Base-by-base conservation (phyloP, 805 yeast species). In the Lipomyces orientalis region DNA sequence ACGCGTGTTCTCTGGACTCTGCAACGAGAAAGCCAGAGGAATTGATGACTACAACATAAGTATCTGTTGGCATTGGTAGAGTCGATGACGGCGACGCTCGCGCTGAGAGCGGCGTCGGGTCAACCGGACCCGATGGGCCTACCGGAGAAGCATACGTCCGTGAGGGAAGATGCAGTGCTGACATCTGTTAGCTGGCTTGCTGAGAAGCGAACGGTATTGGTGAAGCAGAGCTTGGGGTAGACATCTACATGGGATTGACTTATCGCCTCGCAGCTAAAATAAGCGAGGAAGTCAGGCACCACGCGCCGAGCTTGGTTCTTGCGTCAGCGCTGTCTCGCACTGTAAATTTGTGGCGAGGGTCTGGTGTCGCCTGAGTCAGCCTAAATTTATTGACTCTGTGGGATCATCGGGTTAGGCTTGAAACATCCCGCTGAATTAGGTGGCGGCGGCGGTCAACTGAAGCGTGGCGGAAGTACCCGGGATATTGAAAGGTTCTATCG, bases 1-100 rank as follows among this genome's bases (percentile, higher is more conserved):
- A 14, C 14, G 66, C 66, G 10, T 64, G 58, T 33, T 37, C 43
- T 10, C 58, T 37, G 14, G 65, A 62, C 31, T 29, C 29, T 43
- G 56, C 65, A 51, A 60, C 49, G 14, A 29, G 63, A 65, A 64
- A 60, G n/a, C 56, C 52, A 14, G 31, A 43, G n/a, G 62, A 60
- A 43, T 35, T 58, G 52, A 64, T 35, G 54, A 64, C 66, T 19
- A 64, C 66, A 14, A 64, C 55, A 31, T 52, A 52, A 14, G 55
- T 52, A 22, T 52, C 55, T 3, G 55, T 25, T 10, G 55, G 34
- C 55, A 25, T n/a, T 25, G 55, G 55, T 8, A 19, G 19, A 2
- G 55, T 19, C 4, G 55, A 52, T 31, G 55, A 52, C 16, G 55
- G 14, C 55, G 55, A 52, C 19, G n/a, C 16, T 8, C 19, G 19